Evolutionary conservation across 2,329 filamentous ascomycete genomes (phyloP).

Genomic region (Aspergillus clavatus): DNA sequence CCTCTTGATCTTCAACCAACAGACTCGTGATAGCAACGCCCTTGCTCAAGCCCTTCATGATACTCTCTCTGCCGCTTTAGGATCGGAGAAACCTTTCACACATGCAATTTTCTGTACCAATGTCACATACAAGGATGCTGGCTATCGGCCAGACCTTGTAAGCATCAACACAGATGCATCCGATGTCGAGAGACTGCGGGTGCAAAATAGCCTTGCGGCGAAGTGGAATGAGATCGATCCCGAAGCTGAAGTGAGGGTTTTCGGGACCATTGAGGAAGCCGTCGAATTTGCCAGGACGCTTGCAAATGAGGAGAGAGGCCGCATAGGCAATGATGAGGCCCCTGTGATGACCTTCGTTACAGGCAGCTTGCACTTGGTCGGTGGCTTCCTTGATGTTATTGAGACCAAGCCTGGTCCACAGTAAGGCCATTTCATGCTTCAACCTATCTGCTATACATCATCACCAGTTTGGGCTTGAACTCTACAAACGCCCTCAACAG

Average conservation of each 20-base stretch:
- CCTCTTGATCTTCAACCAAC: slow-evolving; percentile 85
- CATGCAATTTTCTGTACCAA: slow-evolving; percentile 81
- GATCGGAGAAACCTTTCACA: slow-evolving; percentile 53
- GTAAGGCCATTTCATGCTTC: slow-evolving; percentile 4
- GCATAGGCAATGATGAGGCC: slow-evolving; percentile 28
- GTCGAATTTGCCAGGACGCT: slow-evolving; percentile 53
- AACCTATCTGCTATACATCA: slow-evolving; percentile 3
- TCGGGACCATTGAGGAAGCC: slow-evolving; percentile 65
- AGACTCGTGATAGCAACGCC: slow-evolving; percentile 68
- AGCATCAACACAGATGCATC: slow-evolving; percentile 56
- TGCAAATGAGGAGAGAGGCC: slow-evolving; percentile 31
- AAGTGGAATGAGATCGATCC: slow-evolving; percentile 57
- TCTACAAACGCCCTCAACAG: not conserved
- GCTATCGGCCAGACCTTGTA: slow-evolving; percentile 60
- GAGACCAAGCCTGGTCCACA: slow-evolving; percentile 43
- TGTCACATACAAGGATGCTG: slow-evolving; percentile 56
- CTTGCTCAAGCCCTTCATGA: slow-evolving; percentile 61
- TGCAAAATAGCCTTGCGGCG: slow-evolving; percentile 63
- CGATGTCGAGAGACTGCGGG: slow-evolving; percentile 55
- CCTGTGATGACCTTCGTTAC: slow-evolving; percentile 66
- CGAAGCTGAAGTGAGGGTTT: slow-evolving; percentile 51
- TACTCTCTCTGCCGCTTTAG: slow-evolving; percentile 45
- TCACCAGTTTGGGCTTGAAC: not conserved
- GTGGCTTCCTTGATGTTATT: slow-evolving; percentile 69
- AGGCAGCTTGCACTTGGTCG: slow-evolving; percentile 79